Conservation (phyloP, 75 land plant genomes). For the Cunninghamia lanceolata region DNA sequence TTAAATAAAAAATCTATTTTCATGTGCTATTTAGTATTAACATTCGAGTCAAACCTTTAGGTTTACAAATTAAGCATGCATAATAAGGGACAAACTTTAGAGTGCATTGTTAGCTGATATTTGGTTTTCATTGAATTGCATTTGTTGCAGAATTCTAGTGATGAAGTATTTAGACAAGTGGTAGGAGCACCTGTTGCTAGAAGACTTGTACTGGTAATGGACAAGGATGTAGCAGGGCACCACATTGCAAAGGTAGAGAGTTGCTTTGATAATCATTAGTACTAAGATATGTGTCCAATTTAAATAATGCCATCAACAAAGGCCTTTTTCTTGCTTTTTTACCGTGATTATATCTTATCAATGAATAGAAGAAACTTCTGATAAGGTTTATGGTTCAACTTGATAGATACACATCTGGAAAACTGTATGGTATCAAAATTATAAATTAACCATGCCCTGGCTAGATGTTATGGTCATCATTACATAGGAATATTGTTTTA, state of each 20-base stretch:
- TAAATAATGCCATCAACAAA: not conserved
- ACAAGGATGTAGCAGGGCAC: slow-evolving; percentile 41
- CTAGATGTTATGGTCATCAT: not conserved
- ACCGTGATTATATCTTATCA: not conserved
- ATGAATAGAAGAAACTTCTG: not conserved
- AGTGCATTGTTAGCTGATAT: slow-evolving; percentile 1
- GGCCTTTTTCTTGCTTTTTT: not conserved
- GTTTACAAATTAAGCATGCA: not conserved
- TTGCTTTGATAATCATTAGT: not conserved
- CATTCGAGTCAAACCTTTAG: not conserved
- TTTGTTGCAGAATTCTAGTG: slow-evolving; percentile 7
- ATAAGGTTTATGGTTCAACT: not conserved
- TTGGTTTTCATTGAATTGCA: not conserved
- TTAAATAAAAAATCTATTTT: not conserved
- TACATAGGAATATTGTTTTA: not conserved
- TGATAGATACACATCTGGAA: not conserved
- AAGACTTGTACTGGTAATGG: slow-evolving; percentile 35
- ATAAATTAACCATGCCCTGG: not conserved
- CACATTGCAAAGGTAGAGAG: slow-evolving; percentile 34
- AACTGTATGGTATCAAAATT: not conserved
- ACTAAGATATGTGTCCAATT: not conserved
- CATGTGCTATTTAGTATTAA: not conserved
- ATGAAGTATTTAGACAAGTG: slow-evolving; percentile 11
- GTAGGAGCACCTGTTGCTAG: slow-evolving; percentile 21
- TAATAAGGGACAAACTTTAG: not conserved